These are phyloP conservation scores for Malus hybrid DNA, from an alignment of 331 rosid species.

Conservation along the genomic window DNA sequence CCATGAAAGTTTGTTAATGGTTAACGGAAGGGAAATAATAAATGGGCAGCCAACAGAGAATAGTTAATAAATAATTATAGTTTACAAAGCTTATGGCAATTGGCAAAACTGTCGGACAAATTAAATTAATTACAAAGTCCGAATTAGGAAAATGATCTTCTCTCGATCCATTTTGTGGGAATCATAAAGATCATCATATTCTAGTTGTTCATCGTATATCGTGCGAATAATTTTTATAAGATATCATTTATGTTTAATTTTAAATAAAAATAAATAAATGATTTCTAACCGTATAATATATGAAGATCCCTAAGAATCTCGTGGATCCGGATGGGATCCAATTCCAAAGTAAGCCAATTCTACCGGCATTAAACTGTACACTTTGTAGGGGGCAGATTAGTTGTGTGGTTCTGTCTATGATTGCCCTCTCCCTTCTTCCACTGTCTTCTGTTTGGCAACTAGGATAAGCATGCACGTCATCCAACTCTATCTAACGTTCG, in stretches of 20 bases:
- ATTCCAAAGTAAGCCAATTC: not conserved
- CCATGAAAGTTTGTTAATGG: not conserved
- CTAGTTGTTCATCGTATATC: too few species aligned
- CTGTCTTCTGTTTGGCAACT: not conserved
- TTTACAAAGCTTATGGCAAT: not conserved
- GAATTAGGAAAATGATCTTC: not conserved
- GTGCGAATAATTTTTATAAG: fast-evolving
- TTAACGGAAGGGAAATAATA: not conserved
- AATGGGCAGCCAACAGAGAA: too few species aligned
- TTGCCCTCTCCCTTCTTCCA: not conserved
- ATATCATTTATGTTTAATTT: too few species aligned
- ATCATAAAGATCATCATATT: too few species aligned
- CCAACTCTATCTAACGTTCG: not conserved
- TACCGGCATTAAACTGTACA: conserved; percentile 6
- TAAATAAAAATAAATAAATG: too few species aligned
- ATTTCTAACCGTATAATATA: fast-evolving
- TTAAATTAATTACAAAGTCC: not conserved
- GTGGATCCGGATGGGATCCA: too few species aligned
- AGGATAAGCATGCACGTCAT: not conserved
- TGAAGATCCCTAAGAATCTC: fast-evolving
- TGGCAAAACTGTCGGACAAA: not conserved
- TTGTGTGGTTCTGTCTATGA: not conserved
- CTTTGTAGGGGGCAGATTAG: conserved; percentile 3
- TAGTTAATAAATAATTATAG: not conserved
- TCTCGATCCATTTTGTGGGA: fast-evolving